Conservation (phyloP, 140 eudicot species). For the Stevia rebaudiana region DNA sequence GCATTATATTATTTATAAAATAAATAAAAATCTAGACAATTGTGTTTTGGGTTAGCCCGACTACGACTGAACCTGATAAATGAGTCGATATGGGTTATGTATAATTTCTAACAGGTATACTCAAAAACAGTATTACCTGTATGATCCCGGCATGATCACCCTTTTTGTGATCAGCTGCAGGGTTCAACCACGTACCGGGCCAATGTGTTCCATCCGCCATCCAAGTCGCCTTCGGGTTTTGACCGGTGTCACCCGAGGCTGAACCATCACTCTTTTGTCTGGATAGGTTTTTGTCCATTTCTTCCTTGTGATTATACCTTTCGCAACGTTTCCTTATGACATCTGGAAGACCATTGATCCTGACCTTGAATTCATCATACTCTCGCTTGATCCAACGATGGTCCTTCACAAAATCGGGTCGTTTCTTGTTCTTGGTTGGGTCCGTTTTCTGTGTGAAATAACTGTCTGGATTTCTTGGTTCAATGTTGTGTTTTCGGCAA, state of each 20-base stretch:
- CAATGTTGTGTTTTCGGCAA: slow-evolving; percentile 86
- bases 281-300: slow-evolving; percentile 34
- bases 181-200: slow-evolving; percentile 87
- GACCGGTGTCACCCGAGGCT: slow-evolving; percentile 25
- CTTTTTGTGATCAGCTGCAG: slow-evolving; percentile 63
- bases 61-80: background rate
- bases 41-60: background rate
- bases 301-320: slow-evolving; percentile 56
- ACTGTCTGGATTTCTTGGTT: slow-evolving; percentile 90
- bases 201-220: slow-evolving; percentile 99
- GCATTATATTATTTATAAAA: too few species aligned
- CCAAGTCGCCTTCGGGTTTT: slow-evolving; percentile 67
- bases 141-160: slow-evolving; percentile 93
- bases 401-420: slow-evolving; percentile 80
- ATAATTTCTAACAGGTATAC: background rate
- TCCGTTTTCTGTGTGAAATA: slow-evolving; percentile 75
- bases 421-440: slow-evolving; percentile 79
- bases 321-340: slow-evolving; percentile 74
- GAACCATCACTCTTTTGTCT: slow-evolving; percentile 28
- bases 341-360: slow-evolving; percentile 89
- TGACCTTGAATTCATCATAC: slow-evolving; percentile 94
- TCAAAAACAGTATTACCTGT: slow-evolving; percentile 39
- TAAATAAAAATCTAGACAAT: too few species aligned
- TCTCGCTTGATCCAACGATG: slow-evolving; percentile 95
- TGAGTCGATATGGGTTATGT: background rate